Conservation (phyloP, 2,329 filamentous ascomycete species). For the Blastomyces gilchristii region DNA sequence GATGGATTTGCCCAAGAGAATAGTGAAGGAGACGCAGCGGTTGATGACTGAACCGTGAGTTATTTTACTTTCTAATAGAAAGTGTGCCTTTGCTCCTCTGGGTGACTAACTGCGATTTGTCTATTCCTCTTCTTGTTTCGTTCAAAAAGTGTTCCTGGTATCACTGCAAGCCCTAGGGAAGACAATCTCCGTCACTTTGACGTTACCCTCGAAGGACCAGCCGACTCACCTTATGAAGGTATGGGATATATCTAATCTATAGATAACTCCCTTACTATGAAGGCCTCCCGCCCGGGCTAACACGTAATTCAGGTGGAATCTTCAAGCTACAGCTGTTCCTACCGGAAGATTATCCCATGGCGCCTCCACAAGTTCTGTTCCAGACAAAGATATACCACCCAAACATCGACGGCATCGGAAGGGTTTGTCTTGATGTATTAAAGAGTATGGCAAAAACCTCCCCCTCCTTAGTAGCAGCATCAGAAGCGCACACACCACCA, state of each 20-base stretch:
- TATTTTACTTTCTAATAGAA: background rate
- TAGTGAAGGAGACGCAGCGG: constrained; percentile 96
- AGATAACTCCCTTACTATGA: background rate
- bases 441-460: constrained; percentile 61
- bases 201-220: constrained; percentile 87
- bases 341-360: constrained; percentile 98
- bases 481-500: background rate
- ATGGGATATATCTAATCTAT: background rate
- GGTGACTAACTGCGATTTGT: constrained; percentile 8
- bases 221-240: constrained; percentile 93
- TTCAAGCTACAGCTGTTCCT: constrained; percentile 97
- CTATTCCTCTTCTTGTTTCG: background rate
- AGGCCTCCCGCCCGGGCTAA: constrained; percentile 5
- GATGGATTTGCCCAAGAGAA: constrained; percentile 83
- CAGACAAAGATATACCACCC: constrained; percentile 99
- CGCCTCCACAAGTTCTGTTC: constrained; percentile 94
- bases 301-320: constrained; percentile 51
- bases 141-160: constrained; percentile 69
- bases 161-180: constrained; percentile 89
- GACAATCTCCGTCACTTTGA: constrained; percentile 98
- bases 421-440: constrained; percentile 92
- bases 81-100: background rate
- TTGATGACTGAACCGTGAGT: constrained; percentile 91
- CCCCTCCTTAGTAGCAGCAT: constrained; percentile 6
- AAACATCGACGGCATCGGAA: constrained; percentile 94